phyloP scores from a whole-genome alignment of 345 rosid species.

The Eutrema yunnanense region DNA sequence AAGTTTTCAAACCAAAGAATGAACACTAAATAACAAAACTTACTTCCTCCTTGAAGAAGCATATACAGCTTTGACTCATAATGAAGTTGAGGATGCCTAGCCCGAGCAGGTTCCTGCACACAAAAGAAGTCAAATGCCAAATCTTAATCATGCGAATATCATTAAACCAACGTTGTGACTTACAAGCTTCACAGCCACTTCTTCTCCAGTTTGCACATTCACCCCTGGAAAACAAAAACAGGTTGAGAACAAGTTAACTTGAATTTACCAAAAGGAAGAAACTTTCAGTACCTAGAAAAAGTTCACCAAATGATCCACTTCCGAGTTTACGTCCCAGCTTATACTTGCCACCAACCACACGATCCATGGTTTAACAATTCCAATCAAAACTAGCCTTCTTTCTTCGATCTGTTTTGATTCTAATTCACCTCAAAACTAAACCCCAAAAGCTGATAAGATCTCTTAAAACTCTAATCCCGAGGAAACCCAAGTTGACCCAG shows the following conservation, averaged over 20 bases:
- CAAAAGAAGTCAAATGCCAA: neutral
- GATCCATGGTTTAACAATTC: slow-evolving; percentile 41
- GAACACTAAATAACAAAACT: slow-evolving; percentile 15
- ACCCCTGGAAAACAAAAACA: slow-evolving; percentile 40
- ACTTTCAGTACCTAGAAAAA: slow-evolving; percentile 59
- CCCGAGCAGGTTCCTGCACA: slow-evolving; percentile 71
- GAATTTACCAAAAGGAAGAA: neutral
- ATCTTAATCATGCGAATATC: neutral
- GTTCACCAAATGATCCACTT: slow-evolving; percentile 97
- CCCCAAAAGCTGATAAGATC: neutral
- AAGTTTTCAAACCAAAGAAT: neutral
- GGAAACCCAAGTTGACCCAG: slow-evolving; percentile 24
- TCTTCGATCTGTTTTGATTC: neutral
- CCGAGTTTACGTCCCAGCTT: slow-evolving; percentile 96
- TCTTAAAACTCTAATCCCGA: neutral
- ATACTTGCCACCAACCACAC: slow-evolving; percentile 85
- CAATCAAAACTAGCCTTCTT: slow-evolving; percentile 2
- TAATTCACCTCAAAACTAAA: neutral
- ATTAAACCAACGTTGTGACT: slow-evolving; percentile 8
- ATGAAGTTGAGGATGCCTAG: slow-evolving; percentile 90
- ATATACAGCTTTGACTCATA: slow-evolving; percentile 82
- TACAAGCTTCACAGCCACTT: slow-evolving; percentile 92
- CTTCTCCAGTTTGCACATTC: slow-evolving; percentile 87
- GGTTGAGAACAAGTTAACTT: neutral
- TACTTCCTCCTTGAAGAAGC: slow-evolving; percentile 96